phyloP scores from a whole-genome alignment of 495 filamentous ascomycete genomes.

The Penicilliopsis zonata region DNA sequence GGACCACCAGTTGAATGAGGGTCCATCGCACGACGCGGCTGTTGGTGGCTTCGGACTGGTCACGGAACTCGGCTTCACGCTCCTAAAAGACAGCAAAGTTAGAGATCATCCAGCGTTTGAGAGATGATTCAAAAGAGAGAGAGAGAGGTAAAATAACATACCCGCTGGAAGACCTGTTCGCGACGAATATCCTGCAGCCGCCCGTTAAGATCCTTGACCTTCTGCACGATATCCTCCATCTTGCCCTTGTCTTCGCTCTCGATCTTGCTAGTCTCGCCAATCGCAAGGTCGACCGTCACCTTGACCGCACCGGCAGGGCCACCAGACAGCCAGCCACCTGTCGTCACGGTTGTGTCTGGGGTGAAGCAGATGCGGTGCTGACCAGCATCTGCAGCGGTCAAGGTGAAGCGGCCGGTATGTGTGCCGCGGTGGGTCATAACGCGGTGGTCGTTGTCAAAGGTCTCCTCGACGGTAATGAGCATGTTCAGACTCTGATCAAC shows the following conservation, averaged over 20 bases:
- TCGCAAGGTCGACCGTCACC: slow-evolving; percentile 80
- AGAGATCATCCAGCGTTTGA: slow-evolving; percentile 1
- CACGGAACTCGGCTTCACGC: slow-evolving; percentile 94
- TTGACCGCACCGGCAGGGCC: slow-evolving; percentile 60
- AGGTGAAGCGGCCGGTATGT: slow-evolving; percentile 78
- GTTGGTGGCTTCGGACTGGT: slow-evolving; percentile 92
- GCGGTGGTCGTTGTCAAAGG: slow-evolving; percentile 96
- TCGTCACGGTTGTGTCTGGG: slow-evolving; percentile 51
- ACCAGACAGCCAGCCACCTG: slow-evolving; percentile 58
- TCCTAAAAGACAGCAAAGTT: slow-evolving; percentile 42
- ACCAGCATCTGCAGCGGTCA: slow-evolving; percentile 86
- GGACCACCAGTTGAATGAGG: slow-evolving; percentile 75
- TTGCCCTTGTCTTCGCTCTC: slow-evolving; percentile 91
- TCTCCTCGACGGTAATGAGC: slow-evolving; percentile 87
- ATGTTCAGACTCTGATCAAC: slow-evolving; percentile 65
- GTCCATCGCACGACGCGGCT: slow-evolving; percentile 90
- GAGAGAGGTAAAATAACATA: slow-evolving; percentile 33
- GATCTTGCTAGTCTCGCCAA: slow-evolving; percentile 91
- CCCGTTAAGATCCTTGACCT: slow-evolving; percentile 80
- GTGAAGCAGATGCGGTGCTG: slow-evolving; percentile 93
- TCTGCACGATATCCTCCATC: slow-evolving; percentile 79
- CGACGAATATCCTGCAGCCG: slow-evolving; percentile 79
- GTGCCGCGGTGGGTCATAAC: slow-evolving; percentile 77
- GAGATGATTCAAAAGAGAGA: background rate
- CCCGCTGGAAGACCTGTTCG: slow-evolving; percentile 94